Percentiles rank a stretch among this genome's conserved stretches.
Conservation (phyloP, 495 filamentous ascomycete species). For the Opeltia flavorubescens region DNA sequence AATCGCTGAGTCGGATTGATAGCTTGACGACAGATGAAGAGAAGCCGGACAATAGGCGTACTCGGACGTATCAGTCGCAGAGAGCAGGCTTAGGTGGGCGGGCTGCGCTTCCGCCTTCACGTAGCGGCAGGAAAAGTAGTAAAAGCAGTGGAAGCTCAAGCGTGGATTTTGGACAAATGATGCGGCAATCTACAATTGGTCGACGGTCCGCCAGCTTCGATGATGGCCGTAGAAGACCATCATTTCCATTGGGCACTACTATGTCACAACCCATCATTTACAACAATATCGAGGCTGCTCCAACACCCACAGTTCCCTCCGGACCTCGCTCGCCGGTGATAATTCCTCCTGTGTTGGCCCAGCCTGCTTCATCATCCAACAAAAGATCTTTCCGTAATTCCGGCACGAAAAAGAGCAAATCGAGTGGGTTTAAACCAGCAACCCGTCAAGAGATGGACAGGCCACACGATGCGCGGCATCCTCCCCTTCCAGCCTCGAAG, state of each 20-base stretch:
- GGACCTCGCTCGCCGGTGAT: slow-evolving; percentile 44
- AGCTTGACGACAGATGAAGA: slow-evolving; percentile 37
- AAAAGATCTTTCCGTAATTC: neutral
- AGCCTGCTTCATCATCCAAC: neutral
- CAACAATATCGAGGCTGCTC: slow-evolving; percentile 66
- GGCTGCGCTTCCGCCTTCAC: neutral
- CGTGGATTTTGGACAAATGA: slow-evolving; percentile 42
- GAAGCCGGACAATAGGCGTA: slow-evolving; percentile 21
- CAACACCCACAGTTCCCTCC: slow-evolving; percentile 71
- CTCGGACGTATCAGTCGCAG: slow-evolving; percentile 19
- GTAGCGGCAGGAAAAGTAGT: slow-evolving; percentile 43
- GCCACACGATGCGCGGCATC: neutral
- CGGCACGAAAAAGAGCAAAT: neutral
- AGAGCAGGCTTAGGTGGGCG: slow-evolving; percentile 16
- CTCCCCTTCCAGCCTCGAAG: slow-evolving; percentile 5
- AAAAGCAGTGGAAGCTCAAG: slow-evolving; percentile 62
- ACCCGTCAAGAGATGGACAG: neutral
- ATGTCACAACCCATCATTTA: slow-evolving; percentile 24
- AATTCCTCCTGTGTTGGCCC: neutral
- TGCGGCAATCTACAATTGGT: slow-evolving; percentile 40
- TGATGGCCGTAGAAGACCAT: slow-evolving; percentile 32
- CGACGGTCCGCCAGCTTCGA: slow-evolving; percentile 71
- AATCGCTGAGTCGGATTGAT: slow-evolving; percentile 46
- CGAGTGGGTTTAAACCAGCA: neutral
- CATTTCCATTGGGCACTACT: slow-evolving; percentile 7